Conservation (phyloP, 441 rosid genomes). For the Erodium chrysanthum region DNA sequence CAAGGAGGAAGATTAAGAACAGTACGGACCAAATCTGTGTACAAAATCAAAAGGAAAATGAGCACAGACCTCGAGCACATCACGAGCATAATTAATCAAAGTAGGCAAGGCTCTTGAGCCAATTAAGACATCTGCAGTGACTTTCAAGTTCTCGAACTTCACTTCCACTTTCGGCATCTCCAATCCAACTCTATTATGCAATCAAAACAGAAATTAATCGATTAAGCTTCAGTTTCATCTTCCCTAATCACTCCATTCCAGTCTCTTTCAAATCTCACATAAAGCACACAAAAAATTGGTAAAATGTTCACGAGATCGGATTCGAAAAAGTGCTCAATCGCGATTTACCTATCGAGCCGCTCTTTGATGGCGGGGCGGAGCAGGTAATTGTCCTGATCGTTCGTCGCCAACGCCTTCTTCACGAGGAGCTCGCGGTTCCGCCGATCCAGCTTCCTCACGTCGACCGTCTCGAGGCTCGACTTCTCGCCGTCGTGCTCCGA, state of each 20-base stretch:
- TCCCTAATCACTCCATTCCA: neutral
- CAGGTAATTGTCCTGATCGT: slow-evolving; percentile 59
- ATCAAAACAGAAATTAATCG: neutral
- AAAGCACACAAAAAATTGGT: neutral
- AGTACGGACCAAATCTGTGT: neutral
- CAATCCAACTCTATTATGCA: slow-evolving; percentile 46
- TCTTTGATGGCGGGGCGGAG: slow-evolving; percentile 67
- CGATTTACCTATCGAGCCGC: slow-evolving; percentile 54
- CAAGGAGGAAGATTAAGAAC: neutral
- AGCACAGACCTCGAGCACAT: slow-evolving; percentile 46
- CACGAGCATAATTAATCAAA: slow-evolving; percentile 52
- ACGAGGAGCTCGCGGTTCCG: slow-evolving; percentile 54
- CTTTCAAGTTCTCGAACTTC: slow-evolving; percentile 53
- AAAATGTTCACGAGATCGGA: neutral
- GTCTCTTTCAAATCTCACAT: neutral
- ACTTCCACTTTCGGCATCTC: slow-evolving; percentile 69
- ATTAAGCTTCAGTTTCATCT: neutral
- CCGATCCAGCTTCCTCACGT: slow-evolving; percentile 58
- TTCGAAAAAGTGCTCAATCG: neutral
- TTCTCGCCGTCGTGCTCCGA: slow-evolving; percentile 24
- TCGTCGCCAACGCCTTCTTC: slow-evolving; percentile 70
- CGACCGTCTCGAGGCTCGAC: slow-evolving; percentile 38
- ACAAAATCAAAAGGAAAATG: neutral
- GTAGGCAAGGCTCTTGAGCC: slow-evolving; percentile 85
- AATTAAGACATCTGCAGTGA: slow-evolving; percentile 49